Evolutionary conservation across 441 rosid species (phyloP), one percentile per base, ranked within the genome.

Genomic region (Corymbia citriodora): DNA sequence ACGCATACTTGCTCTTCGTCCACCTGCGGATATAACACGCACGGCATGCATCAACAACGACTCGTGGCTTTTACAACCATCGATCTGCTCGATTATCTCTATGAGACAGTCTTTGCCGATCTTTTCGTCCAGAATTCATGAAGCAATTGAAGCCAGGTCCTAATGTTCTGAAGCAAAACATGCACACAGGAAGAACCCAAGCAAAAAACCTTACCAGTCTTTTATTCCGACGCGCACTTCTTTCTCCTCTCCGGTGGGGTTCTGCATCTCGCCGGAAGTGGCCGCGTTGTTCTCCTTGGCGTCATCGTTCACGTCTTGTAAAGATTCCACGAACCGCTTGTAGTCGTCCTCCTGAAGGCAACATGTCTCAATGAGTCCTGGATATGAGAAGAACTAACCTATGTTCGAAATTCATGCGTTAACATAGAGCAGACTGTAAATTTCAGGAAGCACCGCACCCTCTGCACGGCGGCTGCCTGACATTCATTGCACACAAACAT

Each of bases 1-100:
- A 97, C 61, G 99, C 99, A 65, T 96, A 97, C 92, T 95, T 97
- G 95, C 99, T 97, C 96, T 95, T 96, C 4, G 94, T 96, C 97
- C 98, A 96, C 99, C 99, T 97, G 95, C 95, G 81, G 91, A 92
- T 83, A 83, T 61, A 15, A 53, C 29, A 40, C 2, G n/a, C 27
- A 11, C 52, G 1, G 23, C 52, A 40, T 17, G 10, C 52, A 79
- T 79, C 85, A 79, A 45, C 5, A 45, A 45, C 52, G 45, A 6
- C 85, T 79, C 85, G 1, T 40, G 85, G 2, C 52, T 23, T 72
- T 12, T 40, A 79, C 17, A 79, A 7, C 85, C n/a, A 13, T 23
- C 29, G 85, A 40, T 79, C 49, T 17, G 7, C n/a, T 74, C 17
- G 16, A 74, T 74, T 6, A 18, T 74, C 50, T 14, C 29, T 23